phyloP scores from a whole-genome alignment of 257 asterid species.

The Knoxia roxburghii region DNA sequence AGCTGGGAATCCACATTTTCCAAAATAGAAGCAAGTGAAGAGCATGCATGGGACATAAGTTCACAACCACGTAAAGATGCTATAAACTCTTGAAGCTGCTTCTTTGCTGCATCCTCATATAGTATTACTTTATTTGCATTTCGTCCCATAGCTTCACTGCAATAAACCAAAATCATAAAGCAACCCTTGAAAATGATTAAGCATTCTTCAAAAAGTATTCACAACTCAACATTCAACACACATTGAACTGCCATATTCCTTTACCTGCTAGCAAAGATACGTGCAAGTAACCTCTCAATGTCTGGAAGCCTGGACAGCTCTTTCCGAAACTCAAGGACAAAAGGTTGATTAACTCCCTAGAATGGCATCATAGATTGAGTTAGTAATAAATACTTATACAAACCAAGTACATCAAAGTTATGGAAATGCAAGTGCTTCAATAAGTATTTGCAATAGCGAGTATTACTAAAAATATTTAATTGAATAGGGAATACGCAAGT shows the following conservation, averaged over 20 bases:
- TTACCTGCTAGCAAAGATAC: slow-evolving; percentile 81
- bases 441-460: neutral
- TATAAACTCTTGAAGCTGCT: slow-evolving; percentile 85
- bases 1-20: slow-evolving; percentile 56
- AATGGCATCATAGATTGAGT: slow-evolving; percentile 11
- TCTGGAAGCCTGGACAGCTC: slow-evolving; percentile 84
- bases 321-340: slow-evolving; percentile 72
- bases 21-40: slow-evolving; percentile 50
- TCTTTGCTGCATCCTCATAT: slow-evolving; percentile 88
- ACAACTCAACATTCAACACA: neutral
- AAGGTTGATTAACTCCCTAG: slow-evolving; percentile 60
- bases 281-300: slow-evolving; percentile 93
- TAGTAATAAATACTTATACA: neutral
- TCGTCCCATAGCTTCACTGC: slow-evolving; percentile 90
- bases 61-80: slow-evolving; percentile 90
- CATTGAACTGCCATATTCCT: slow-evolving; percentile 14
- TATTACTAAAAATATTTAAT: neutral
- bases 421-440: neutral
- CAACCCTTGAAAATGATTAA: slow-evolving; percentile 6
- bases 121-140: slow-evolving; percentile 79
- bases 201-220: neutral
- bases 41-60: slow-evolving; percentile 62
- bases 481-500: neutral
- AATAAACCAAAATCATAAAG: slow-evolving; percentile 19
- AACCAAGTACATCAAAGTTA: neutral